phyloP scores from a whole-genome alignment of 2,329 filamentous ascomycete genomes.

The Scedosporium apiospermum region DNA sequence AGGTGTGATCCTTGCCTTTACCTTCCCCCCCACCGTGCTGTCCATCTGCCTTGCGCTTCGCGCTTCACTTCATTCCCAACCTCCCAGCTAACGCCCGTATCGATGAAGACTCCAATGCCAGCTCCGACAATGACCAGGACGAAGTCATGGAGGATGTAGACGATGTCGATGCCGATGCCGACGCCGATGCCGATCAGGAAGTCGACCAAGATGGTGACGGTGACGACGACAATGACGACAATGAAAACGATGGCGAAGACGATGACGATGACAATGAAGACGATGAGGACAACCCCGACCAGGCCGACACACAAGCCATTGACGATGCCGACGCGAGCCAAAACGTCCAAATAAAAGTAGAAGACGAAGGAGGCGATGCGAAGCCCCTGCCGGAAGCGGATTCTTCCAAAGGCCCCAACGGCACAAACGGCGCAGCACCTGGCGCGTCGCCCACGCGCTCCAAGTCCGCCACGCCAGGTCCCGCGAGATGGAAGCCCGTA shows the following conservation, averaged over 20 bases:
- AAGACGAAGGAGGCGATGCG: neutral
- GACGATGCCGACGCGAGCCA: conserved; percentile 25
- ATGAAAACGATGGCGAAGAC: conserved; percentile 25
- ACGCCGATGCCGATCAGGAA: no score
- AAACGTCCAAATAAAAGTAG: conserved; percentile 11
- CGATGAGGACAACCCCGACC: conserved; percentile 24
- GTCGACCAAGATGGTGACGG: conserved; percentile 23
- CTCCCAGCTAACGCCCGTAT: neutral
- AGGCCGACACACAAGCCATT: conserved; percentile 29
- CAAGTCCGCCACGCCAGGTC: conserved; percentile 1
- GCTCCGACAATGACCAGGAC: conserved; percentile 36
- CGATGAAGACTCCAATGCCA: conserved; percentile 10
- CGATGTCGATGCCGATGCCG: conserved; percentile 21
- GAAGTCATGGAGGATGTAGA: conserved; percentile 46
- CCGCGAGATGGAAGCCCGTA: conserved; percentile 8
- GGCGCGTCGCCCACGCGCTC: conserved; percentile 7
- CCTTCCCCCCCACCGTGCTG: neutral
- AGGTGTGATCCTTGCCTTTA: neutral
- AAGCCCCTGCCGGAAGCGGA: conserved; percentile 1
- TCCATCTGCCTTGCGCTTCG: neutral
- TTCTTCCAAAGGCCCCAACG: neutral
- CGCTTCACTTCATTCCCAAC: no score
- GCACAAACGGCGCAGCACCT: neutral
- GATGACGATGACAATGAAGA: conserved; percentile 23
- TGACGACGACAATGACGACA: conserved; percentile 25